Evolutionary conservation across 1,284 basidiomycete species (phyloP), one percentile per base, ranked within the genome.

Genomic region (Sanguinoderma infundibulare): DNA sequence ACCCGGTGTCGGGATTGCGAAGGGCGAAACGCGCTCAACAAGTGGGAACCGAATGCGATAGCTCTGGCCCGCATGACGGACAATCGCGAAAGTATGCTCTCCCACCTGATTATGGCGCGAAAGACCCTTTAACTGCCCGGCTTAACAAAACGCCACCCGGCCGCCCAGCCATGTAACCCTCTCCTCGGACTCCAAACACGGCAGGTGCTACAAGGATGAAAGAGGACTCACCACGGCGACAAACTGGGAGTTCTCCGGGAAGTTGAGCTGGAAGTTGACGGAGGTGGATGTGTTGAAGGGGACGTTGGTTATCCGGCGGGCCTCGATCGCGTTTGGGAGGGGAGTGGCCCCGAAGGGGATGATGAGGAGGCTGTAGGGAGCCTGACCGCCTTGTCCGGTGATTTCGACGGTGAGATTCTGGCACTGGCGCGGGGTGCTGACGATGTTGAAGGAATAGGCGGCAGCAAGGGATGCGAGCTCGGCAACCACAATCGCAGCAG

Each of bases 221-320:
- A 28, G 5, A 55, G 24, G 46, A 86, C 90, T 76, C 70, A 92
- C 91, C 70, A 92, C 87, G 1, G 87, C 85, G 24, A 94, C 87
- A 62, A 93, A 87, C 67, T 87, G 84, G 1, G 90, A 89, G 69
- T 84, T 80, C 51, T 76, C 79, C 0, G 91, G 91, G 70, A 83
- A 94, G 28, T 80, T 82, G 55, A 93, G 79, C 69, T 83, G 76
- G 72, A 92, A 89, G 40, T 73, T 80, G 36, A 84, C 68, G 28
- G 78, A 75, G 0, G 78, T 76, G 0, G 75, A 72, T 47, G 73
- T 67, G 32, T 77, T 65, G 68, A 91, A 91, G 6, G 79, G 70
- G 24, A 84, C 72, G 65, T 82, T 81, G 50, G 87, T 72, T 50
- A 93, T 88, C 49, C 72, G 83, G 46, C 91, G 80, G 32, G 81